Conservation (phyloP, 306 rosid species). For the Delonix regia region DNA sequence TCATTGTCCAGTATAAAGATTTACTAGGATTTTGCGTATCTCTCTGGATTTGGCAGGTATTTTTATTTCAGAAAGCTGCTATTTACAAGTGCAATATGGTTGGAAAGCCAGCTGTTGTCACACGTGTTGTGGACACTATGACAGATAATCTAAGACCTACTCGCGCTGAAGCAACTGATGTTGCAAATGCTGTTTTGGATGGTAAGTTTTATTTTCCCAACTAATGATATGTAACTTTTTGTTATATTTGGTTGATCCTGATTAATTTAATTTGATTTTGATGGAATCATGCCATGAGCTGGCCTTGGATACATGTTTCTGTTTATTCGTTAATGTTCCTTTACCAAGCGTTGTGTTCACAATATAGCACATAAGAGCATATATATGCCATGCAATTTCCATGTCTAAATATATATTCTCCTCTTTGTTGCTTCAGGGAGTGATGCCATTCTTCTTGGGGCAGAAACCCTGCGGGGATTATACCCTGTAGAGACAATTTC, state of each 20-base stretch:
- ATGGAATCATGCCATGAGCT: background rate
- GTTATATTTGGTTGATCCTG: constrained; percentile 22
- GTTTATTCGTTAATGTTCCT: constrained; percentile 23
- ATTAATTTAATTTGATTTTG: constrained; percentile 1
- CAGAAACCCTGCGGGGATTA: constrained; percentile 89
- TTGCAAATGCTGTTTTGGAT: constrained; percentile 98
- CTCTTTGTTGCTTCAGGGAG: constrained; percentile 60
- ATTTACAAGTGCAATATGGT: constrained; percentile 96
- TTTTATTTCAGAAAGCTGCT: constrained; percentile 95
- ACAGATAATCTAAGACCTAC: constrained; percentile 96
- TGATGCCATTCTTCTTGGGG: constrained; percentile 97
- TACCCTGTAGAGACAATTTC: constrained; percentile 96
- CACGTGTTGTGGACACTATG: constrained; percentile 98
- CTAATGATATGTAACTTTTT: background rate
- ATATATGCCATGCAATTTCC: constrained; percentile 22
- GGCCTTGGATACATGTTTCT: constrained; percentile 7
- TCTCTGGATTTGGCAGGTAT: constrained; percentile 59
- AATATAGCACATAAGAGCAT: constrained; percentile 1
- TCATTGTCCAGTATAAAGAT: background rate
- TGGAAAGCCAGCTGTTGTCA: constrained; percentile 96
- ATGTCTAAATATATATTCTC: constrained; percentile 14
- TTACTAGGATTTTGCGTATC: background rate
- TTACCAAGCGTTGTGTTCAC: constrained; percentile 17
- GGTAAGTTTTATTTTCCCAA: constrained; percentile 46
- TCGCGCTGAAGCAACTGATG: constrained; percentile 99